Evolutionary conservation across 352 stramenopile genomes (phyloP).

Genomic region (Globisporangium camurandrum): DNA sequence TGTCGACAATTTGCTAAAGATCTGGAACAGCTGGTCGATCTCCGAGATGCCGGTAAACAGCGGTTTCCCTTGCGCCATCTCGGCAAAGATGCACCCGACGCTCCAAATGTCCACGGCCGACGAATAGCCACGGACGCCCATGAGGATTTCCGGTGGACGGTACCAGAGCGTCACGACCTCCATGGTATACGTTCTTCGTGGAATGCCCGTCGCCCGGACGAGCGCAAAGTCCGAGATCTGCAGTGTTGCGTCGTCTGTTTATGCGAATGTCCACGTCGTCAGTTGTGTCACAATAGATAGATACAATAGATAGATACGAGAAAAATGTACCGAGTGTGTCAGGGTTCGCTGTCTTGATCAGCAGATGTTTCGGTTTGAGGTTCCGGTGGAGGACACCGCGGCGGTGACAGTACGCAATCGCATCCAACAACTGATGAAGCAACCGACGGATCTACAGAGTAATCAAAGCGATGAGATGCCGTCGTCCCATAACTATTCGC

Average conservation of each 20-base stretch:
- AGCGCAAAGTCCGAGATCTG: conserved; percentile 87
- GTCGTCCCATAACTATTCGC: too few species aligned
- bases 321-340: conserved; percentile 41
- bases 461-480: conserved; percentile 4
- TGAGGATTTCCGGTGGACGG: conserved; percentile 83
- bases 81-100: conserved; percentile 96
- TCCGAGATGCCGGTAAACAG: conserved; percentile 78
- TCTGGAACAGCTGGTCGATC: conserved; percentile 84
- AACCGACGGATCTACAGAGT: conserved; percentile 55
- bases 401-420: conserved; percentile 84
- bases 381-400: conserved; percentile 86
- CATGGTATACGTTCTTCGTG: conserved; percentile 84
- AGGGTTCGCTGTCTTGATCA: conserved; percentile 69
- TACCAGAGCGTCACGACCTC: conserved; percentile 91
- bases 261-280: background rate
- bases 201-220: conserved; percentile 82
- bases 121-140: conserved; percentile 82
- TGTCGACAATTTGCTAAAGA: conserved; percentile 94
- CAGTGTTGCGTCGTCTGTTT: conserved; percentile 49
- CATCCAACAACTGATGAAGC: conserved; percentile 83
- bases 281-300: background rate
- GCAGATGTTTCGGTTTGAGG: conserved; percentile 86
- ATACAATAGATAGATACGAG: background rate
- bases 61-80: conserved; percentile 89
- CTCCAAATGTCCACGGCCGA: conserved; percentile 91